These are phyloP conservation scores for Ceratonia siliqua DNA, from an alignment of 306 rosid species.

Conservation along the genomic window DNA sequence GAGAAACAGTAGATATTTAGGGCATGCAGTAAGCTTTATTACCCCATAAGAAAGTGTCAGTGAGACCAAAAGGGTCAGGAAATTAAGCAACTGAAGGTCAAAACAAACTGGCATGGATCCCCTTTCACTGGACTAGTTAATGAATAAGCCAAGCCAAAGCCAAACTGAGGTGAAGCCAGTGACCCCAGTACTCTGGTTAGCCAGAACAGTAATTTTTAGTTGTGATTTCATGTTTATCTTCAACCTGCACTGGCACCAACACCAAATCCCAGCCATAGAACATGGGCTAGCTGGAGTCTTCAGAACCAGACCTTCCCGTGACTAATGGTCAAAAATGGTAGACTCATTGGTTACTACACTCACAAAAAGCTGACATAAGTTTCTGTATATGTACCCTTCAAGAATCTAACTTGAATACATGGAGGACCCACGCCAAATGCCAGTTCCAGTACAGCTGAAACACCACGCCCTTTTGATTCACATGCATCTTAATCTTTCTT, in stretches of 20 bases:
- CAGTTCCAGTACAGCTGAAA: conserved; percentile 25
- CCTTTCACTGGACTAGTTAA: background rate
- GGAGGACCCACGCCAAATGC: conserved; percentile 35
- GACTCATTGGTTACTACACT: conserved; percentile 26
- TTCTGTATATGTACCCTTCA: conserved; percentile 36
- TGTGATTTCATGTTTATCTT: conserved; percentile 12
- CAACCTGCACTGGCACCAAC: conserved; percentile 18
- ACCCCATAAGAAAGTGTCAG: background rate
- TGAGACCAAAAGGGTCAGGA: background rate
- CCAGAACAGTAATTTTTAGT: background rate
- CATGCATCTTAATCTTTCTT: conserved; percentile 23
- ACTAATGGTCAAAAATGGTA: conserved; percentile 47
- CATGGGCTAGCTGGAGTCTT: conserved; percentile 45
- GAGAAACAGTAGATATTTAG: background rate
- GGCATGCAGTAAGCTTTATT: background rate
- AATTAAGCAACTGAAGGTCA: background rate
- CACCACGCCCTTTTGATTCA: conserved; percentile 30
- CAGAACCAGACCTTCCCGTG: conserved; percentile 29
- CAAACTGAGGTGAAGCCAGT: background rate
- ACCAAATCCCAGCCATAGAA: conserved; percentile 7
- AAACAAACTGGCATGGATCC: background rate
- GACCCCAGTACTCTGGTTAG: background rate
- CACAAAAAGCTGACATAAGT: conserved; percentile 31
- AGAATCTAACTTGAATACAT: conserved; percentile 51
- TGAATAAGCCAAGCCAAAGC: background rate